Evolutionary conservation across 2,329 filamentous ascomycete species (phyloP).

Genomic region (Cyphellophora attinorum): DNA sequence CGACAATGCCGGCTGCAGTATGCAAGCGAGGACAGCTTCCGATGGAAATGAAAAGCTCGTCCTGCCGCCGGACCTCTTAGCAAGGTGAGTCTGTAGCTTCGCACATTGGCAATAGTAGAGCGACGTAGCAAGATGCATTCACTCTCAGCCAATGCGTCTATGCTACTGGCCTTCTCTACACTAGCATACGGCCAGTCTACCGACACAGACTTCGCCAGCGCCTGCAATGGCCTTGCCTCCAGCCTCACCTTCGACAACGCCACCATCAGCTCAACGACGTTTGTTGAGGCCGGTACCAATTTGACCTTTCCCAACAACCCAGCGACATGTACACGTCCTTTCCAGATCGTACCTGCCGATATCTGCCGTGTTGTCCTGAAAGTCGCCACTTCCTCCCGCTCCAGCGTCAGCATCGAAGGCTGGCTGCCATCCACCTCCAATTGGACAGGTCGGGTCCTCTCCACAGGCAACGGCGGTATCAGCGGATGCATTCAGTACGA

Average conservation of each 20-base stretch:
- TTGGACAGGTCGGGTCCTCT: slow-evolving; percentile 38
- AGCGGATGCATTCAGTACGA: slow-evolving; percentile 39
- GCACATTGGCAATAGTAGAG: too few relatives aligned
- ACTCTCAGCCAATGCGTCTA: too few relatives aligned
- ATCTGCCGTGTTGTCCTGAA: slow-evolving; percentile 34
- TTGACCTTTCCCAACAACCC: slow-evolving; percentile 28
- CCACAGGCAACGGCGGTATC: slow-evolving; percentile 40
- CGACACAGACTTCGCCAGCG: not conserved
- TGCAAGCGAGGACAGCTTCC: too few relatives aligned
- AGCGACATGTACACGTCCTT: slow-evolving; percentile 24
- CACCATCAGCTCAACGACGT: slow-evolving; percentile 21
- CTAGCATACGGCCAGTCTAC: not conserved
- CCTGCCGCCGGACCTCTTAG: too few relatives aligned
- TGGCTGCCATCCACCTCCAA: slow-evolving; percentile 11
- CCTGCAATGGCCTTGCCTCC: not conserved
- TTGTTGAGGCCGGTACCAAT: slow-evolving; percentile 27
- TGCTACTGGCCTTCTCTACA: too few relatives aligned
- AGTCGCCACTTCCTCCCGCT: slow-evolving; percentile 32
- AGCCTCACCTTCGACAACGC: slow-evolving; percentile 10
- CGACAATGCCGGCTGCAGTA: too few relatives aligned
- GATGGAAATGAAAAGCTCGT: too few relatives aligned
- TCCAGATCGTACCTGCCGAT: slow-evolving; percentile 26
- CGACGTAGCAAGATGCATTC: too few relatives aligned
- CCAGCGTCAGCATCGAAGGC: slow-evolving; percentile 37
- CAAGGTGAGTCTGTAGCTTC: too few relatives aligned